These are phyloP conservation scores for Wallacemonas rigidus DNA, from an alignment of 208 protist genomes.

Conservation along the genomic window DNA sequence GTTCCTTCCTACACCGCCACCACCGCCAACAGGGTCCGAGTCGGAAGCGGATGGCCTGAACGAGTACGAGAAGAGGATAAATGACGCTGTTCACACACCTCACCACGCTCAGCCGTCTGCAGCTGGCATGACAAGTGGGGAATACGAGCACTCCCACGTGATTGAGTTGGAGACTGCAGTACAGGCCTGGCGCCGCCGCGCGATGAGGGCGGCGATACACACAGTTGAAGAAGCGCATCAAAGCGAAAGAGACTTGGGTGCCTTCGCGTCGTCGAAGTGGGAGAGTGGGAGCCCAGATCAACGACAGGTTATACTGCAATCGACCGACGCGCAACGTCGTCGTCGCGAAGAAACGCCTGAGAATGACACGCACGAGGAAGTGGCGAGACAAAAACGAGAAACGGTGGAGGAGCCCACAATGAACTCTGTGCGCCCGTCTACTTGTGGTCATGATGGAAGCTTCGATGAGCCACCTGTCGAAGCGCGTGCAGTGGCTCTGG, in stretches of 20 bases:
- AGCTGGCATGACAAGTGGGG: neutral
- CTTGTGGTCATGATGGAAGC: neutral
- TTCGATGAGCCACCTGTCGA: neutral
- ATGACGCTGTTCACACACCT: neutral
- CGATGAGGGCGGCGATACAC: neutral
- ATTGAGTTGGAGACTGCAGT: neutral
- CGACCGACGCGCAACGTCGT: too few relatives aligned
- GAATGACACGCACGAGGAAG: neutral
- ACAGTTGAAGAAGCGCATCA: constrained; percentile 1
- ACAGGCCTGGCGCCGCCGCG: constrained; percentile 1
- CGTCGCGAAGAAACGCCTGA: too few relatives aligned
- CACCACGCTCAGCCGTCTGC: neutral
- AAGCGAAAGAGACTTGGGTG: neutral
- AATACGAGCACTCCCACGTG: constrained; percentile 4
- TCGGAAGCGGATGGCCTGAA: neutral
- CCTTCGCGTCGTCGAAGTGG: constrained; percentile 24
- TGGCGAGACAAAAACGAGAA: neutral
- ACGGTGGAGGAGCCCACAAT: too few relatives aligned
- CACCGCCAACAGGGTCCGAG: too few relatives aligned
- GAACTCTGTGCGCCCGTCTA: neutral
- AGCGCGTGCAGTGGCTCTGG: neutral
- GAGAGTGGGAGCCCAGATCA: too few relatives aligned
- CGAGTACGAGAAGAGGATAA: neutral
- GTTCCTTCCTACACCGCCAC: too few relatives aligned
- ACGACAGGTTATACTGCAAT: too few relatives aligned